Conservation (phyloP, 352 stramenopile genomes). For the Globisporangium perplexum region DNA sequence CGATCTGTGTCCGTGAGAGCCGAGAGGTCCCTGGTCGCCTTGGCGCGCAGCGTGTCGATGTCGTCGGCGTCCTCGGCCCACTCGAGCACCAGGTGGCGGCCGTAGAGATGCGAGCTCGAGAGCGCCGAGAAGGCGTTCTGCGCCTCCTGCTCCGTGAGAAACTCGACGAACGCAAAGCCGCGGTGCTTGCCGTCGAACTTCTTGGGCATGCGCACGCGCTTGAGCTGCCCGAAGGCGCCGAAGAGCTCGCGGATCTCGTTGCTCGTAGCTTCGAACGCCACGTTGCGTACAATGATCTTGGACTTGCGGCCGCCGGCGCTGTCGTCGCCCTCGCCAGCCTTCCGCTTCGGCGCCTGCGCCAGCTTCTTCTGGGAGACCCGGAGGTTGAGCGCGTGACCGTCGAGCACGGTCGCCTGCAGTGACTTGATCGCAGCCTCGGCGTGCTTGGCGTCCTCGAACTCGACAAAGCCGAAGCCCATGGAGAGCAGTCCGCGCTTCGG, state of each 20-base stretch:
- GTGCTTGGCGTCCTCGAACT: constrained; percentile 89
- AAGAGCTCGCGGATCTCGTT: constrained; percentile 98
- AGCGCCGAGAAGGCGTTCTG: constrained; percentile 90
- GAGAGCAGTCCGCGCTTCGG: constrained; percentile 85
- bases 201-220: constrained; percentile 97
- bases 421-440: constrained; percentile 80
- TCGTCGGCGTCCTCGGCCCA: constrained; percentile 91
- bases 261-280: constrained; percentile 97
- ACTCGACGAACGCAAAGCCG: constrained; percentile 99
- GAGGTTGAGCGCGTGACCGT: constrained; percentile 94
- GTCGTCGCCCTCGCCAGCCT: constrained; percentile 24
- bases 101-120: constrained; percentile 97
- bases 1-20: constrained; percentile 66
- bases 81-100: constrained; percentile 97
- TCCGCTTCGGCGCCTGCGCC: constrained; percentile 31
- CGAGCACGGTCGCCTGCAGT: constrained; percentile 85
- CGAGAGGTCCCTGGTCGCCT: constrained; percentile 66
- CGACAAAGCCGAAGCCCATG: constrained; percentile 99
- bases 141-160: constrained; percentile 94
- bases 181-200: constrained; percentile 98
- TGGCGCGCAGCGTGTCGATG: constrained; percentile 79
- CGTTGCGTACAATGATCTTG: constrained; percentile 98
- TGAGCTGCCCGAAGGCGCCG: constrained; percentile 95
- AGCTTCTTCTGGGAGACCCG: constrained; percentile 91
- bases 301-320: constrained; percentile 51